A percentile compares a stretch with the other conserved stretches of the same genome.
Conservation (phyloP, 306 rosid genomes). For the Pterocarpus macrocarpus region DNA sequence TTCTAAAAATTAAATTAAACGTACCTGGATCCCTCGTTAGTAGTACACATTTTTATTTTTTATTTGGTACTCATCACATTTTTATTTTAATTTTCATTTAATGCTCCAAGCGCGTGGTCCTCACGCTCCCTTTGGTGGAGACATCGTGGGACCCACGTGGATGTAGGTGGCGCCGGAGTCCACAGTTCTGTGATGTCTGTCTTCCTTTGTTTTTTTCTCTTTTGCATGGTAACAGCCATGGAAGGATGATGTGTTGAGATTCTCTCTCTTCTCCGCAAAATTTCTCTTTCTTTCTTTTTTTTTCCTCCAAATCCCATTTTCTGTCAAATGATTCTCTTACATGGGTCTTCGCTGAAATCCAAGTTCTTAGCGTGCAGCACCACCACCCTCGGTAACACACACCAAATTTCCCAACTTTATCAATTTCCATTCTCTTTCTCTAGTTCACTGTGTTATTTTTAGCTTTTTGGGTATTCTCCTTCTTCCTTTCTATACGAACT, state of each 20-base stretch:
- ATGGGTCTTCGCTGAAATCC: conserved; percentile 57
- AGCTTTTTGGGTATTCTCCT: conserved; percentile 33
- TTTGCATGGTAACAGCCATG: conserved; percentile 56
- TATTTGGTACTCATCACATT: too few species aligned
- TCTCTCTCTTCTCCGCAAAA: conserved; percentile 42
- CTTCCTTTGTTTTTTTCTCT: conserved; percentile 32
- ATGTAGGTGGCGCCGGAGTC: conserved; percentile 50
- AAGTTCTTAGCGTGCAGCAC: conserved; percentile 41
- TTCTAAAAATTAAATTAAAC: too few species aligned
- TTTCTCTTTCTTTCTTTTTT: neutral
- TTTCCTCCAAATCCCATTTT: conserved; percentile 28
- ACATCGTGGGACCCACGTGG: neutral
- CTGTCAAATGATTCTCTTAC: conserved; percentile 55
- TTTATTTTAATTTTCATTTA: neutral
- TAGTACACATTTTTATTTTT: too few species aligned
- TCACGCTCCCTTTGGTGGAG: conserved; percentile 31
- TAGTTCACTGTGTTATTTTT: conserved; percentile 11
- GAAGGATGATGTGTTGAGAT: conserved; percentile 34
- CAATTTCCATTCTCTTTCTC: conserved; percentile 4
- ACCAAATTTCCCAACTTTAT: conserved; percentile 35
- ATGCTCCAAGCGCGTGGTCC: conserved; percentile 35
- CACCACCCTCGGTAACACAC: conserved; percentile 45
- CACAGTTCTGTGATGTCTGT: conserved; percentile 17
- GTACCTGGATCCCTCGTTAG: too few species aligned
- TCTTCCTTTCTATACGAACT: conserved; percentile 30